Percentiles rank a stretch among this genome's conserved stretches.
phyloP scores from a whole-genome alignment of 495 filamentous ascomycete species.

The Xylaria venustula region DNA sequence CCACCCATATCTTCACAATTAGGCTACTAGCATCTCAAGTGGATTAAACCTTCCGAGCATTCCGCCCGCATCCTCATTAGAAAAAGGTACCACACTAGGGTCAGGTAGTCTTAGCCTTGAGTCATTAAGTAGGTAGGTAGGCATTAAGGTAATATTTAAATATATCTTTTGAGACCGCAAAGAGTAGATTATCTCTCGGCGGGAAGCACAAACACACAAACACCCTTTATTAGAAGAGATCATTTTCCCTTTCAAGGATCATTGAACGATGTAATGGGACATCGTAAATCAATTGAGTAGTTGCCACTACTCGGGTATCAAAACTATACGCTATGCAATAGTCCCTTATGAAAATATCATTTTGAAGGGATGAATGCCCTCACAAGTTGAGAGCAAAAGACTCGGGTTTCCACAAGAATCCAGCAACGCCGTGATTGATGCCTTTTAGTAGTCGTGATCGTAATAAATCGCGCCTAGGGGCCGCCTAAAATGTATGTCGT shows the following conservation, averaged over 20 bases:
- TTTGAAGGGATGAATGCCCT: not conserved
- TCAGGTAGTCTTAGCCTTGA: too few species aligned
- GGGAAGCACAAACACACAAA: too few species aligned
- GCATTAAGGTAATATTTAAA: too few species aligned
- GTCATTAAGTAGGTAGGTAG: too few species aligned
- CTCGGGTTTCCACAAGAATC: not conserved
- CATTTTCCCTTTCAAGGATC: not conserved
- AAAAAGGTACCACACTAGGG: not conserved
- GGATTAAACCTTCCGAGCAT: not conserved
- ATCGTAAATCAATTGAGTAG: too few species aligned
- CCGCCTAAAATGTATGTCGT: not conserved
- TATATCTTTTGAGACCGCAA: too few species aligned
- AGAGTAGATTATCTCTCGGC: too few species aligned
- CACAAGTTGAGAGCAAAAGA: not conserved
- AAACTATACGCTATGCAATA: conserved; percentile 12
- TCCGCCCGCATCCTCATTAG: not conserved
- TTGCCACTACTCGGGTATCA: conserved; percentile 12
- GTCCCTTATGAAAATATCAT: not conserved
- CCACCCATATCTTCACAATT: too few species aligned
- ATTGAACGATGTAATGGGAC: too few species aligned
- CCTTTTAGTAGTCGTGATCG: too few species aligned
- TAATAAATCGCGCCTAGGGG: not conserved
- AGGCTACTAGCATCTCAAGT: not conserved
- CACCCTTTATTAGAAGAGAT: too few species aligned
- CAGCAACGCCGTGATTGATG: too few species aligned